Base-by-base conservation (phyloP, 768 basidiomycete genomes). In the Lentinula sp. region DNA sequence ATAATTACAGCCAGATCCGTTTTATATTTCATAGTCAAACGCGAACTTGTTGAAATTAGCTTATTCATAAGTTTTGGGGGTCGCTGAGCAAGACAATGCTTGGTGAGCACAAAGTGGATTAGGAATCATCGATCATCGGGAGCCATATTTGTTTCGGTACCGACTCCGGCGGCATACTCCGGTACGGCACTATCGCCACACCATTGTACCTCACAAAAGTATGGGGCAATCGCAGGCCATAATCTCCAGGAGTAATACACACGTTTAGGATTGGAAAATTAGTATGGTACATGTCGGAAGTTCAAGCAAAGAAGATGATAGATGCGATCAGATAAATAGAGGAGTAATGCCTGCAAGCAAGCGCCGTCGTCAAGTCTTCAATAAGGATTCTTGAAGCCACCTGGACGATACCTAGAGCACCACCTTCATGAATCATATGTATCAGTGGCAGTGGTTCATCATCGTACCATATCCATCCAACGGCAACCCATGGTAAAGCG, bases 381-480 rank as follows among this genome's bases (percentile, higher is more conserved):
- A 21, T 54, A 50, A 59, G 65, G 57, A 28, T 65, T 65, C 34
- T 65, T 65, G 32, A 49, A 65, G 15, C 64, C 64, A 31, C 64
- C 64, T 1, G 64, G 64, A 21, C 57, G 61, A 31, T 65, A 61
- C 64, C 64, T 65, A 23, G 4, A 46, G 11, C 31, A 32, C 9
- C 18, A 21, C 2, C 1, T 6, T 35, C 10, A 18, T 21, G 0
- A 55, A 2, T 13, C 50, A 43, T 15, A 18, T 8, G 32, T 34
- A 18, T 35, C 28, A 28, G 15, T 40, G 28, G 37, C 21, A 15
- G 16, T 3, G 11, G 15, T 11, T 13, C n/a, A 39, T 49, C 16
- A 28, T 37, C 64, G 4, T 42, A 68, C 67, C 67, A 68, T 55
- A 63, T 63, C 67, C 67, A 68, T n/a, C 63, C 63, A 16, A 66